Conservation (phyloP, 1,284 basidiomycete genomes). For the Cryptococcus depauperatus region DNA sequence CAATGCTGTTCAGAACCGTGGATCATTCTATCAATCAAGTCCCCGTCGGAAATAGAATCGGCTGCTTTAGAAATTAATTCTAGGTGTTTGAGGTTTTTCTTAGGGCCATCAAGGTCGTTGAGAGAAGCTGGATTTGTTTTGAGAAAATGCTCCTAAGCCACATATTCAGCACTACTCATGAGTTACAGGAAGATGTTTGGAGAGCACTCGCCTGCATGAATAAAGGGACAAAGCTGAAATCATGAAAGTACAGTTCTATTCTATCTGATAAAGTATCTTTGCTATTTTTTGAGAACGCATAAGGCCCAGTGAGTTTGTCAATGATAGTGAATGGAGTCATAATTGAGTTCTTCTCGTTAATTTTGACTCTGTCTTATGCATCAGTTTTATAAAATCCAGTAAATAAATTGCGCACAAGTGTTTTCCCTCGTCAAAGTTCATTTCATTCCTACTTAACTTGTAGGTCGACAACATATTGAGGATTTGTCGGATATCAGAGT, state of each 20-base stretch:
- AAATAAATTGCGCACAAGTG: conserved; percentile 55
- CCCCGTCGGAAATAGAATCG: conserved; percentile 86
- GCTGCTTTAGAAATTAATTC: conserved; percentile 80
- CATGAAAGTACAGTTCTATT: conserved; percentile 94
- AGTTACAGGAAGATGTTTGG: no score
- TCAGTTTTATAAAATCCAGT: neutral
- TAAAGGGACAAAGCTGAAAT: conserved; percentile 83
- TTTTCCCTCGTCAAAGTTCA: conserved; percentile 89
- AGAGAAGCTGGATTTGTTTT: conserved; percentile 66
- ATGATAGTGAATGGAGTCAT: conserved; percentile 85
- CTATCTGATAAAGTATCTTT: conserved; percentile 80
- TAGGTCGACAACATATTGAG: conserved; percentile 97
- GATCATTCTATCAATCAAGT: conserved; percentile 88
- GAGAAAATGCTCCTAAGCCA: conserved; percentile 73
- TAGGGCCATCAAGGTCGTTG: conserved; percentile 54
- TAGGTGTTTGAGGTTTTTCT: conserved; percentile 62
- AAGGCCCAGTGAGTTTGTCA: conserved; percentile 76
- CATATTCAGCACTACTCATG: neutral
- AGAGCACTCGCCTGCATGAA: conserved; percentile 69
- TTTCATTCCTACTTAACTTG: conserved; percentile 68
- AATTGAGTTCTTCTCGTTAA: conserved; percentile 87
- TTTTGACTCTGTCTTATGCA: conserved; percentile 55
- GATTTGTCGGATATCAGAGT: conserved; percentile 93
- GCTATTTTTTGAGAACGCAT: conserved; percentile 74
- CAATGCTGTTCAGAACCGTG: conserved; percentile 94